Percentiles rank a stretch among this genome's conserved stretches.
phyloP scores from a whole-genome alignment of 75 land plant species.

The Sequoiadendron giganteum region DNA sequence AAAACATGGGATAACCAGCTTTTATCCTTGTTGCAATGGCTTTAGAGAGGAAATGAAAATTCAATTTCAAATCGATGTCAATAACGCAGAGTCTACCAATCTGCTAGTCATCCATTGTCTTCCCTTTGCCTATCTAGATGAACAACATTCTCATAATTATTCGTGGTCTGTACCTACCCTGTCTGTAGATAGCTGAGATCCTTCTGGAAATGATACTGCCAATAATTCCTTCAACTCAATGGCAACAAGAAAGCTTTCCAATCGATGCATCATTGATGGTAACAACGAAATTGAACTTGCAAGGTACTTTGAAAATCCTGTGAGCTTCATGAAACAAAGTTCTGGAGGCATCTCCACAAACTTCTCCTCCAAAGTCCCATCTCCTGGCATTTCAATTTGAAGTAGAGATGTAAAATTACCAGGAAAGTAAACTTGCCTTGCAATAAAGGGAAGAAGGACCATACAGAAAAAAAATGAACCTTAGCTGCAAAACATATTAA shows the following conservation, averaged over 20 bases:
- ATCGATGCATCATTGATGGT: conserved; percentile 93
- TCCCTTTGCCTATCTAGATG: background rate
- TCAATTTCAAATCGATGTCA: background rate
- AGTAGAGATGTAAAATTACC: background rate
- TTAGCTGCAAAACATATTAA: background rate
- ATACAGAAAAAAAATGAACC: background rate
- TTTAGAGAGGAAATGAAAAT: background rate
- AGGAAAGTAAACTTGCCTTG: background rate
- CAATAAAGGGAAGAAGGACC: background rate
- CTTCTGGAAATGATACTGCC: conserved; percentile 58
- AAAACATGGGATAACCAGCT: background rate
- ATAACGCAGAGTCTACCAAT: background rate
- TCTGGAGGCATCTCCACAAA: conserved; percentile 92
- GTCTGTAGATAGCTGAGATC: conserved; percentile 45
- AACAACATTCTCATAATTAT: background rate
- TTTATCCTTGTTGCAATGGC: background rate
- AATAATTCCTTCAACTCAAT: conserved; percentile 61
- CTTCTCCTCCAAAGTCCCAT: conserved; percentile 44
- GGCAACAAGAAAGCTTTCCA: conserved; percentile 83
- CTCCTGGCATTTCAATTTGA: conserved; percentile 24
- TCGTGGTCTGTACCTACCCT: conserved; percentile 33
- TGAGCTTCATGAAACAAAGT: conserved; percentile 65
- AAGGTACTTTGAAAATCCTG: conserved; percentile 68
- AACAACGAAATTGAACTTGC: conserved; percentile 73
- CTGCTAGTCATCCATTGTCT: background rate